These are phyloP conservation scores for Strigomonas oncopelti DNA, from an alignment of 208 protist species.

Conservation along the genomic window DNA sequence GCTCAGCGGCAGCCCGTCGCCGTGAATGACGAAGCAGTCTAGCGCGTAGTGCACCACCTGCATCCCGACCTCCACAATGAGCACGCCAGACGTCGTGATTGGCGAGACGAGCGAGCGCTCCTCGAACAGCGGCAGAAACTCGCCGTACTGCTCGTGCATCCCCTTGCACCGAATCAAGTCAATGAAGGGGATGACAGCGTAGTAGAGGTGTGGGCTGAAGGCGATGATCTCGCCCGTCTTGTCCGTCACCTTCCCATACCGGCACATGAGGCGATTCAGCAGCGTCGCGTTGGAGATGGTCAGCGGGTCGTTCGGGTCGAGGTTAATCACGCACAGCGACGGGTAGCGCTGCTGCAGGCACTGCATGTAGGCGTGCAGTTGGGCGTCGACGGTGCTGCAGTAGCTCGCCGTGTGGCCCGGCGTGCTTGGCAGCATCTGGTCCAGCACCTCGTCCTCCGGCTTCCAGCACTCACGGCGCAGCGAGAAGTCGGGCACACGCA, in stretches of 20 bases:
- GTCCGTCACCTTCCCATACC: conserved; percentile 74
- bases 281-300: conserved; percentile 61
- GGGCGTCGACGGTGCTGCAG: conserved; percentile 40
- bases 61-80: conserved; percentile 83
- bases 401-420: conserved; percentile 22
- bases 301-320: conserved; percentile 54
- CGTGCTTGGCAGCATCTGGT: conserved; percentile 44
- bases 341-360: conserved; percentile 61
- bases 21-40: conserved; percentile 81
- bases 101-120: conserved; percentile 20
- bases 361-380: conserved; percentile 62
- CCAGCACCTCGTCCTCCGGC: conserved; percentile 70
- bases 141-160: conserved; percentile 15
- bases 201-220: conserved; percentile 67
- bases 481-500: conserved; percentile 78
- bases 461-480: conserved; percentile 53
- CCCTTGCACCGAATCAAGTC: conserved; percentile 38
- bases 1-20: conserved; percentile 40
- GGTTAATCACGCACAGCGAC: conserved; percentile 59
- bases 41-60: conserved; percentile 86
- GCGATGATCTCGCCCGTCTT: conserved; percentile 34
- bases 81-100: conserved; percentile 53
- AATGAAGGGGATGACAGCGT: conserved; percentile 58
- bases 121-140: conserved; percentile 7
- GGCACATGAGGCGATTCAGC: conserved; percentile 71